Base-by-base conservation (phyloP, 305 asterid species). In the Fraxinus greggii region DNA sequence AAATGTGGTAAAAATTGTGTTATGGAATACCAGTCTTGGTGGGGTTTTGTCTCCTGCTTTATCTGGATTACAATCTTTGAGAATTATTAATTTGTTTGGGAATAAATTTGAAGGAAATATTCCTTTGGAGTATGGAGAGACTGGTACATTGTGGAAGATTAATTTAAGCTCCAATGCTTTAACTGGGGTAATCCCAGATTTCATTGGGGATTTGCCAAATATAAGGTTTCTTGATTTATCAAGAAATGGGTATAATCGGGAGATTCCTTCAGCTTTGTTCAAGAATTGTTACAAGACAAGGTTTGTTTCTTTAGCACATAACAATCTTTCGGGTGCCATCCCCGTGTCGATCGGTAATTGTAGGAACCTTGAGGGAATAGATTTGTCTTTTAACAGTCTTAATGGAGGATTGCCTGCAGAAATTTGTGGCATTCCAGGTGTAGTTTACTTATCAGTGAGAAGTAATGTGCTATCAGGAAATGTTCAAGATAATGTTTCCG, bases 81-180 rank as follows among this genome's bases (percentile, higher is more conserved):
- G 97, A 82, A 88, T 82, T 82, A 86, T 95, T 54, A 90, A 90
- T 31, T 89, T 95, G 90, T 95, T 86, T 86, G 98, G 98, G 1
- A 95, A 95, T 81, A 76, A 79, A 51, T 93, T 95, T 77, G 84
- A 86, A 45, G 98, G 97, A 10, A 92, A 89, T 78, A 85, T 95
- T 35, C 99, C 99, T n/a, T 28, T 36, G 1, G 97, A 93, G 81
- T 95, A 90, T 84, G 92, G 95, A 29, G 86, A 81, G 73, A 90
- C 94, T 87, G 87, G 81, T 63, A 63, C 98, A 7, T 89, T 95
- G 84, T 91, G 99, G 98, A 95, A 95, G 92, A 85, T 94, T 29
- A 94, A 95, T 79, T 61, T 95, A 83, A 95, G 98, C 86, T 93
- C 98, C 19, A 95, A 95, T 83, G 97, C 97, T 6, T 91, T 95